A percentile compares a stretch with the other conserved stretches of the same genome.
These are phyloP conservation scores for Colletotrichum sp. DNA, from an alignment of 2,329 filamentous ascomycete genomes.

Conservation along the genomic window DNA sequence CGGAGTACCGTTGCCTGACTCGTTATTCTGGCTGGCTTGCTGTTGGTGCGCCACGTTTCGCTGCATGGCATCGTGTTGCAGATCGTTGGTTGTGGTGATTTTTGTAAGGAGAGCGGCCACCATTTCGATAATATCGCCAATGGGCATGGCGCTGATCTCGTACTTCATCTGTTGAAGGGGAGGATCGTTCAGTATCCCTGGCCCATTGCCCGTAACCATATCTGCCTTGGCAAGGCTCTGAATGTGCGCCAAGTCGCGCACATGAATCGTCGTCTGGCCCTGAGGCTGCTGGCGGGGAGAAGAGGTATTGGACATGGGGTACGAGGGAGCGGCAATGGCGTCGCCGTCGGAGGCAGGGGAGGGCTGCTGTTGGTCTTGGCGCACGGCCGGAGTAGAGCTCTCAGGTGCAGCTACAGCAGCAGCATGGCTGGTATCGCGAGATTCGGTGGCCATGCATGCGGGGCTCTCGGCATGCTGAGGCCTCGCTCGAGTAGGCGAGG, in stretches of 20 bases:
- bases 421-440: constrained; percentile 10
- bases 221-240: constrained; percentile 86
- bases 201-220: constrained; percentile 57
- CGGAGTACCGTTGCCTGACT: constrained; percentile 60
- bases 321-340: constrained; percentile 25
- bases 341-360: constrained; percentile 40
- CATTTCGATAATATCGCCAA: constrained; percentile 98
- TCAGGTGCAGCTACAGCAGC: constrained; percentile 1
- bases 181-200: constrained; percentile 56
- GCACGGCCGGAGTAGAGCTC: constrained; percentile 21
- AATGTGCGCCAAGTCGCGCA: constrained; percentile 90
- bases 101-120: constrained; percentile 95
- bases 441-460: constrained; percentile 55
- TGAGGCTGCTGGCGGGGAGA: constrained; percentile 32
- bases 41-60: constrained; percentile 67
- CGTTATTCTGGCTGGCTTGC: constrained; percentile 54
- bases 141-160: constrained; percentile 97
- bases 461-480: constrained; percentile 45
- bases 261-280: constrained; percentile 64
- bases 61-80: constrained; percentile 90
- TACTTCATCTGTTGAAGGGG: constrained; percentile 70
- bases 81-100: constrained; percentile 95
- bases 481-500: constrained; percentile 46
- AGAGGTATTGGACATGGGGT: constrained; percentile 29
- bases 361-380: constrained; percentile 34